Evolutionary conservation across 139 green algal species (phyloP).

Genomic region (Limnomonas spitsbergensis): DNA sequence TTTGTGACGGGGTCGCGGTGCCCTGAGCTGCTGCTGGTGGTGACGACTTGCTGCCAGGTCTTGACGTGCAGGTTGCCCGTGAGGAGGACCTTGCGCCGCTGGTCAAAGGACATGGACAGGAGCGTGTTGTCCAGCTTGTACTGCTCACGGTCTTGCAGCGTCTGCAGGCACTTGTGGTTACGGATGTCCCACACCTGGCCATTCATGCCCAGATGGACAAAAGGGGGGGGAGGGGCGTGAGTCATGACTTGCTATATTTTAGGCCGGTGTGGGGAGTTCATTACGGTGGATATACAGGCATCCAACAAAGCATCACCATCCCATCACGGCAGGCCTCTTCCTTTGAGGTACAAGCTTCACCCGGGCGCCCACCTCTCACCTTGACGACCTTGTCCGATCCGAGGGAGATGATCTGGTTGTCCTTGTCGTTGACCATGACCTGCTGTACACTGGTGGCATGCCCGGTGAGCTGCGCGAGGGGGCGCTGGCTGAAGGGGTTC

Average conservation of each 20-base stretch:
- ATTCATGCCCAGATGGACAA: too few species aligned
- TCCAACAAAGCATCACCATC: too few species aligned
- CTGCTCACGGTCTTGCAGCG: conserved; percentile 26
- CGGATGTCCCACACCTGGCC: conserved; percentile 76
- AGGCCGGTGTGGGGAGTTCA: too few species aligned
- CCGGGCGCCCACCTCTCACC: too few species aligned
- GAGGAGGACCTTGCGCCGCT: conserved; percentile 30
- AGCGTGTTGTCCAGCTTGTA: conserved; percentile 15
- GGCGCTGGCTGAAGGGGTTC: conserved; percentile 70
- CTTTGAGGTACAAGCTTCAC: too few species aligned
- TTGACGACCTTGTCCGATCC: conserved; percentile 63
- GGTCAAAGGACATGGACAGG: conserved; percentile 9
- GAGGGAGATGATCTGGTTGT: conserved; percentile 72
- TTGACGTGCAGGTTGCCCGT: conserved; percentile 36
- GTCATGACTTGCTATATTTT: too few species aligned
- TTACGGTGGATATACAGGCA: too few species aligned
- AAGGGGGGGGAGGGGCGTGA: too few species aligned
- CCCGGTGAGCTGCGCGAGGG: conserved; percentile 55
- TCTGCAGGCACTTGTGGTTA: conserved; percentile 71
- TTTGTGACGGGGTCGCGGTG: conserved; percentile 28
- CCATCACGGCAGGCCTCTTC: too few species aligned
- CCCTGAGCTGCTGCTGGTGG: background rate
- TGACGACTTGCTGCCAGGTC: conserved; percentile 28
- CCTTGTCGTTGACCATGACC: conserved; percentile 63
- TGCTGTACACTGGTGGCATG: conserved; percentile 55